These are phyloP conservation scores for Phoenix dactylifera DNA, from an alignment of 176 grass and related monocot genomes.

Conservation along the genomic window DNA sequence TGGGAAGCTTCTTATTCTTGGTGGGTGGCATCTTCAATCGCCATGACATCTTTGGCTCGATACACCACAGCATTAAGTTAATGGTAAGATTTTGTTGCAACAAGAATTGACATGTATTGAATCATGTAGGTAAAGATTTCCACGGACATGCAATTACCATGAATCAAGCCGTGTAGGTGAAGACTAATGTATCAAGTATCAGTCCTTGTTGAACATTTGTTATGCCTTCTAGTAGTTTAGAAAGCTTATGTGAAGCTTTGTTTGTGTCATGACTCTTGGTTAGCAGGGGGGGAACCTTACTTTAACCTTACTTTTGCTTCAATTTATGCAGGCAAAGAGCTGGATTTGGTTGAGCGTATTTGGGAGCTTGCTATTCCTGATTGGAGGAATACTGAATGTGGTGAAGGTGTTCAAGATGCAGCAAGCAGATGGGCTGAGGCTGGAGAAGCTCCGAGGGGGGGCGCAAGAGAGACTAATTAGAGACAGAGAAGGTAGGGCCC, in stretches of 20 bases:
- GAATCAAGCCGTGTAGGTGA: too few species aligned
- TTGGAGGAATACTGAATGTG: slow-evolving; percentile 45
- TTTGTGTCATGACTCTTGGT: too few species aligned
- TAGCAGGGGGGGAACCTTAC: too few species aligned
- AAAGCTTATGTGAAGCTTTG: too few species aligned
- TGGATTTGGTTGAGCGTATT: slow-evolving; percentile 45
- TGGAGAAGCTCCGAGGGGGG: slow-evolving; percentile 81
- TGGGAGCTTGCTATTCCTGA: slow-evolving; percentile 56
- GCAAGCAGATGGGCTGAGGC: slow-evolving; percentile 39
- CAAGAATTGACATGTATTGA: too few species aligned
- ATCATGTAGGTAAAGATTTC: too few species aligned
- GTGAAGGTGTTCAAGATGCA: slow-evolving; percentile 65
- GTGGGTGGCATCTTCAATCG: slow-evolving; percentile 38
- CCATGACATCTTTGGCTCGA: not conserved
- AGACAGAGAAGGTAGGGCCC: slow-evolving; percentile 41
- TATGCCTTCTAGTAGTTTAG: too few species aligned
- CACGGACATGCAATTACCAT: too few species aligned
- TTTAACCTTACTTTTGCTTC: too few species aligned
- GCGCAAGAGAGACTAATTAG: slow-evolving; percentile 67
- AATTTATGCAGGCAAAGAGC: slow-evolving; percentile 21
- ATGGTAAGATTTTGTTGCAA: slow-evolving; percentile 1
- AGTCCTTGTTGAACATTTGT: too few species aligned
- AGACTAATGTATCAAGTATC: too few species aligned
- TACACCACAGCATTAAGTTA: not conserved
- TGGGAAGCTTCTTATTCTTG: slow-evolving; percentile 74